Evolutionary conservation across 1,284 basidiomycete species (phyloP).

Genomic region (Trichosporon ovoides): DNA sequence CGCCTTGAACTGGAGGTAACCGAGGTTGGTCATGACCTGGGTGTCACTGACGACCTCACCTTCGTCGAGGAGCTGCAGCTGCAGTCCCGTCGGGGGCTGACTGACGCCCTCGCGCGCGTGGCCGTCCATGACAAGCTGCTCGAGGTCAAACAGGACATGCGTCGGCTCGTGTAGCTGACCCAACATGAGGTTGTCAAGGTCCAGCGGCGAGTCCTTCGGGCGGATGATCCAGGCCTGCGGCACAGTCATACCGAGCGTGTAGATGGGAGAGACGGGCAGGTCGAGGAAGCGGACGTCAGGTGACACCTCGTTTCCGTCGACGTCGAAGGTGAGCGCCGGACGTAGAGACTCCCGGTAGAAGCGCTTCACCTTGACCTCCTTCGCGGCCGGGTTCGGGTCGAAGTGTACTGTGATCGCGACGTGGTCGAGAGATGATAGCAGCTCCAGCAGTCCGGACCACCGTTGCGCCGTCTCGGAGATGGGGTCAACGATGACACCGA

Average conservation of each 20-base stretch:
- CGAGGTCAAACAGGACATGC: constrained; percentile 81
- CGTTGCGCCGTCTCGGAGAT: constrained; percentile 76
- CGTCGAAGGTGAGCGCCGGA: constrained; percentile 61
- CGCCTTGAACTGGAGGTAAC: constrained; percentile 93
- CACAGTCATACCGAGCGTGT: constrained; percentile 86
- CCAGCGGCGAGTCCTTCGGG: constrained; percentile 79
- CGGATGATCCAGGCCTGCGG: constrained; percentile 87
- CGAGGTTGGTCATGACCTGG: constrained; percentile 86
- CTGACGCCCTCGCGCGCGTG: constrained; percentile 72
- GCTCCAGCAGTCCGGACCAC: constrained; percentile 69
- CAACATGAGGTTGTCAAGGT: constrained; percentile 93
- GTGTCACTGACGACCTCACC: constrained; percentile 65
- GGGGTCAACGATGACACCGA: constrained; percentile 77
- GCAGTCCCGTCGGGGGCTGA: constrained; percentile 71
- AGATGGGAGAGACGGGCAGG: constrained; percentile 63
- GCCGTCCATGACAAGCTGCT: constrained; percentile 88
- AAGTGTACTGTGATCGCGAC: constrained; percentile 68
- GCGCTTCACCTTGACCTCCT: constrained; percentile 81
- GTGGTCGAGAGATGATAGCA: constrained; percentile 47
- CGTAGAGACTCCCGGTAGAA: constrained; percentile 81
- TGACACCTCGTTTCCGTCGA: constrained; percentile 53
- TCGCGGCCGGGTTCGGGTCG: constrained; percentile 59
- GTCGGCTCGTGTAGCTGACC: constrained; percentile 54
- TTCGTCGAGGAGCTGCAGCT: constrained; percentile 64
- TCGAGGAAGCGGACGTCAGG: constrained; percentile 49